Percentiles rank a stretch among this genome's conserved stretches.
Evolutionary conservation across 1,284 basidiomycete genomes (phyloP).

Genomic region (Malassezia yamatoensis): DNA sequence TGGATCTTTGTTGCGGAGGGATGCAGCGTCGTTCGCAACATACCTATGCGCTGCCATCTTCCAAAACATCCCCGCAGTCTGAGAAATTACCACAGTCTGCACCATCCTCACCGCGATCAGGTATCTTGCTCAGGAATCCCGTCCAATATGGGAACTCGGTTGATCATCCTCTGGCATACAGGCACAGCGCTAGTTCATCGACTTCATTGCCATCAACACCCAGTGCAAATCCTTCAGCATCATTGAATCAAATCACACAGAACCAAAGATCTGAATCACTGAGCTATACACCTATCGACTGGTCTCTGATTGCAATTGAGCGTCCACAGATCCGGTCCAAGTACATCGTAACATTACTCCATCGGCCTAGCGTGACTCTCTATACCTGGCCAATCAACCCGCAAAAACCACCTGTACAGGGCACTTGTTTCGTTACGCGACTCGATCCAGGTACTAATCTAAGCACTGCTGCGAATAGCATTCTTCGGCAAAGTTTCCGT

Average conservation of each 20-base stretch:
- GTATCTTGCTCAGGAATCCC: not conserved
- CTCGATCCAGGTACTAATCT: not conserved
- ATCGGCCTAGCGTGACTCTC: slow-evolving; percentile 7
- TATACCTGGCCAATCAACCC: slow-evolving; percentile 17
- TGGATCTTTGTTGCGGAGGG: not conserved
- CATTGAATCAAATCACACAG: not conserved
- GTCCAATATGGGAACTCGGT: not conserved
- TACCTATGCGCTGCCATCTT: slow-evolving; percentile 12
- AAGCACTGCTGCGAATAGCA: not conserved
- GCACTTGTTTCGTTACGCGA: slow-evolving; percentile 8
- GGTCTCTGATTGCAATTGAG: slow-evolving; percentile 11
- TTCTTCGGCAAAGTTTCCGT: slow-evolving; percentile 2
- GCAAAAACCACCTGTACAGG: not conserved
- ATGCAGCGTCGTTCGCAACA: slow-evolving; percentile 7
- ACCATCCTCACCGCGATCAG: not conserved
- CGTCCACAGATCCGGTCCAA: slow-evolving; percentile 2
- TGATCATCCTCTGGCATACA: not conserved
- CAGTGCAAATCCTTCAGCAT: not conserved
- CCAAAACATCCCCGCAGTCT: not conserved
- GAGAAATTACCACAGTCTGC: not conserved
- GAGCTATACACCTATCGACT: slow-evolving; percentile 4
- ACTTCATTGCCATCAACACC: not conserved
- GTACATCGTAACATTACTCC: slow-evolving; percentile 8
- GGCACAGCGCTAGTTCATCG: not conserved
- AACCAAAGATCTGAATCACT: not conserved